Evolutionary conservation across 2,329 filamentous ascomycete species (phyloP).

Genomic region (Lasiodiplodia theobromae): DNA sequence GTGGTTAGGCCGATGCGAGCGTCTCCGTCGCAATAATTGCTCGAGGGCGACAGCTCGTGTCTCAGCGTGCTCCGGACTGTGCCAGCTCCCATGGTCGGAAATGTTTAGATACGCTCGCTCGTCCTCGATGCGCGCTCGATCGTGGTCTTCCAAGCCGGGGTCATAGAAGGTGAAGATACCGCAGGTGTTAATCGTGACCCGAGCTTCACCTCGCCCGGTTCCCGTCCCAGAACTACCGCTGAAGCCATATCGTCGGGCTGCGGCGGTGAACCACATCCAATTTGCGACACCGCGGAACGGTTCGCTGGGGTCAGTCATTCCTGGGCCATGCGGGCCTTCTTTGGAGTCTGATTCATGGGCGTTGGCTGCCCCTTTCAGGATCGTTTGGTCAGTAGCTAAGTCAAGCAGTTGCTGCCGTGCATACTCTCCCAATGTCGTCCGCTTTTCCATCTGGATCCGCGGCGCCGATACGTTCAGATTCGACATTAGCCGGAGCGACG

Average conservation of each 20-base stretch:
- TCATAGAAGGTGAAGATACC: conserved; percentile 58
- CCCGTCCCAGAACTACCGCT: conserved; percentile 37
- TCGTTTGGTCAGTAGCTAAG: not conserved
- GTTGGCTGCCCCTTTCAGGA: not conserved
- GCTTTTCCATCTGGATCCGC: conserved; percentile 36
- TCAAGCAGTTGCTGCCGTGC: not conserved
- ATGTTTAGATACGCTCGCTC: conserved; percentile 52
- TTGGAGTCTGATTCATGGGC: not conserved
- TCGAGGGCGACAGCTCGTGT: conserved; percentile 44
- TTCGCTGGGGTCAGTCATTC: conserved; percentile 33
- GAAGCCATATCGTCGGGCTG: conserved; percentile 51
- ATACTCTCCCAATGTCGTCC: not conserved
- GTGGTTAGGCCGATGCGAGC: conserved; percentile 34
- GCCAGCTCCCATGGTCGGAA: conserved; percentile 52
- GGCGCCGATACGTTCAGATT: conserved; percentile 58
- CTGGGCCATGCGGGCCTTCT: conserved; percentile 35
- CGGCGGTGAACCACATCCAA: conserved; percentile 53
- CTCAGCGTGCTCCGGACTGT: conserved; percentile 34
- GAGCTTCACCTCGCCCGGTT: conserved; percentile 51
- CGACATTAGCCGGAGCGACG: conserved; percentile 52
- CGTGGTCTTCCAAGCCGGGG: conserved; percentile 43
- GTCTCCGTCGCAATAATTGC: conserved; percentile 34
- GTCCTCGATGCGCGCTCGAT: conserved; percentile 39
- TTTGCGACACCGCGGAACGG: conserved; percentile 31
- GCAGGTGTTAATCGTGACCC: conserved; percentile 51